A percentile compares a stretch with the other conserved stretches of the same genome.
These are phyloP conservation scores for Neonectria magnoliae DNA, from an alignment of 2,329 filamentous ascomycete species.

Conservation along the genomic window DNA sequence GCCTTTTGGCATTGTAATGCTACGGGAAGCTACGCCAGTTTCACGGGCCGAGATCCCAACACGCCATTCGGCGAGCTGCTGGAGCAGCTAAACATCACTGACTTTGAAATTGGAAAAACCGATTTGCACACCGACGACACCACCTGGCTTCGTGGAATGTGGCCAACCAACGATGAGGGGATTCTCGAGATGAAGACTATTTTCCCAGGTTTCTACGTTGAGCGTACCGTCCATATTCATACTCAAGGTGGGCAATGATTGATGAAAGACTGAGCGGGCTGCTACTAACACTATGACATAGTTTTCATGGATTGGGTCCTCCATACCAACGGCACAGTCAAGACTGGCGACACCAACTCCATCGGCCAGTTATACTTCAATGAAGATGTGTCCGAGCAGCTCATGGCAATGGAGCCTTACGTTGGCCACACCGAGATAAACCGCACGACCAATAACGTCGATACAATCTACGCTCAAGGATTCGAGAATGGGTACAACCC, in stretches of 20 bases:
- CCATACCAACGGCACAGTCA: conserved; percentile 14
- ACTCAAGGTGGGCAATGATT: conserved; percentile 7
- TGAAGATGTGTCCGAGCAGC: neutral
- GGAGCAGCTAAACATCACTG: neutral
- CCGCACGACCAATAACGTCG: conserved; percentile 7
- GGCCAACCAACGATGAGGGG: conserved; percentile 10
- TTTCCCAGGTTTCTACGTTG: conserved; percentile 15
- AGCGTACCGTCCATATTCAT: conserved; percentile 14
- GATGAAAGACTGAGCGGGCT: too few relatives aligned
- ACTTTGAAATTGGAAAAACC: conserved; percentile 2
- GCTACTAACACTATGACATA: neutral
- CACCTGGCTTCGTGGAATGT: conserved; percentile 19
- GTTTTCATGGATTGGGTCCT: conserved; percentile 16
- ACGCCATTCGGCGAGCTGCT: conserved; percentile 7
- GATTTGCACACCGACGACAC: conserved; percentile 14
- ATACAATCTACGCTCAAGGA: conserved; percentile 1
- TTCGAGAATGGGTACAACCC: neutral
- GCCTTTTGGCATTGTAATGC: conserved; percentile 22
- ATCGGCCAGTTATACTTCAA: conserved; percentile 19
- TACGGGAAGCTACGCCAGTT: conserved; percentile 15
- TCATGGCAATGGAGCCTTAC: conserved; percentile 15
- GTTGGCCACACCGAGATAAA: conserved; percentile 19
- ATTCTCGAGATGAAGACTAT: conserved; percentile 18
- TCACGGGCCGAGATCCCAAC: conserved; percentile 16
- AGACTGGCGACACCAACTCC: conserved; percentile 13